phyloP scores from a whole-genome alignment of 2,329 filamentous ascomycete species.

The Aspergillus amoenus region DNA sequence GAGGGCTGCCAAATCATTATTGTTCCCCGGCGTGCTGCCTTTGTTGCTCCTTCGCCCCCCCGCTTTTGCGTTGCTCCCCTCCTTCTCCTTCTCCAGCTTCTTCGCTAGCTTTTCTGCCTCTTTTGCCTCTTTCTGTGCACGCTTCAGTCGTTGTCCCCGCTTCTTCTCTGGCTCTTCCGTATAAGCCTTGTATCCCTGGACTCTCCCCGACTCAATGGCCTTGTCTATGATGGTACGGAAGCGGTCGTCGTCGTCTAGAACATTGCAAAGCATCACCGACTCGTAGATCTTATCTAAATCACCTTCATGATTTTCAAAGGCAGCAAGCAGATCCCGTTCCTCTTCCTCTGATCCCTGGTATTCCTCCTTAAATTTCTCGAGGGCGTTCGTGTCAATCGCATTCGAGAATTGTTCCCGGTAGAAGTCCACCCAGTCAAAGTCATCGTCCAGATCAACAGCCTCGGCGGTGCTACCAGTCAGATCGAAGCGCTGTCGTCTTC shows the following conservation, averaged over 20 bases:
- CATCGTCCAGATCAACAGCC: slow-evolving; percentile 67
- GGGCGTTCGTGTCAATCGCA: slow-evolving; percentile 70
- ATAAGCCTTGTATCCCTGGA: slow-evolving; percentile 68
- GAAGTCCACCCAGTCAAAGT: slow-evolving; percentile 88
- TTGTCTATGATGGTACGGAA: slow-evolving; percentile 78
- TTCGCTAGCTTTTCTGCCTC: slow-evolving; percentile 75
- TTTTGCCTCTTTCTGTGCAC: slow-evolving; percentile 64
- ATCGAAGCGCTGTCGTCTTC: slow-evolving; percentile 82
- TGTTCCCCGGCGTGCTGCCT: slow-evolving; percentile 33
- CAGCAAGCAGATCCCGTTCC: slow-evolving; percentile 69
- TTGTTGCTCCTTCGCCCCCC: slow-evolving; percentile 19
- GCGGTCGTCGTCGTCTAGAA: slow-evolving; percentile 78
- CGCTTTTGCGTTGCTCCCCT: slow-evolving; percentile 27
- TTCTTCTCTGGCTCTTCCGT: slow-evolving; percentile 69
- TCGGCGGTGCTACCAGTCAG: slow-evolving; percentile 86
- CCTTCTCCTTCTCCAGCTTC: slow-evolving; percentile 70
- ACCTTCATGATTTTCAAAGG: slow-evolving; percentile 72
- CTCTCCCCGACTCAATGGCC: slow-evolving; percentile 70
- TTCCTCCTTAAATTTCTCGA: slow-evolving; percentile 70
- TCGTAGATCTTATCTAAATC: slow-evolving; percentile 77
- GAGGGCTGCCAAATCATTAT: slow-evolving; percentile 63
- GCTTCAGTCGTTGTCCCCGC: slow-evolving; percentile 58
- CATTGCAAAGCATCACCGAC: slow-evolving; percentile 80
- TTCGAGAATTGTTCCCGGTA: slow-evolving; percentile 82
- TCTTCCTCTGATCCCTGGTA: slow-evolving; percentile 91